These are phyloP conservation scores for Micractinium sp. DNA, from an alignment of 139 green algal genomes.

Conservation along the genomic window DNA sequence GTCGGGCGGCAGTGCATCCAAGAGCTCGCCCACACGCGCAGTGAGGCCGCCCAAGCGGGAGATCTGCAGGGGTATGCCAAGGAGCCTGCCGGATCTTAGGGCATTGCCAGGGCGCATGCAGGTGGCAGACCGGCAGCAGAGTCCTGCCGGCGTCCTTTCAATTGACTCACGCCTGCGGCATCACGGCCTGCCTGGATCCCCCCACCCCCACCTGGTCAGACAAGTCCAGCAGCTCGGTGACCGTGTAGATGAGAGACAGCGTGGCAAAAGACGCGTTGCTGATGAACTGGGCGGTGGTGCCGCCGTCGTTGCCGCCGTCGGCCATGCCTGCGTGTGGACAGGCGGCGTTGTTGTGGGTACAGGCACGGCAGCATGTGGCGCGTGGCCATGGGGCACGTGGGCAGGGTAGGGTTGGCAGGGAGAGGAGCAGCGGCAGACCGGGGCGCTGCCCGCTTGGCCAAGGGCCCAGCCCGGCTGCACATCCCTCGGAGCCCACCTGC, in stretches of 20 bases:
- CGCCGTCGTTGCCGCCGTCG: conserved; percentile 14
- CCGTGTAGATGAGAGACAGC: conserved; percentile 67
- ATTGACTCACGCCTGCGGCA: background rate
- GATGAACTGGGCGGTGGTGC: conserved; percentile 65
- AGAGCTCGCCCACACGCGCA: conserved; percentile 46
- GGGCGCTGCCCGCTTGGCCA: no score
- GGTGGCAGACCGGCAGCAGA: no score
- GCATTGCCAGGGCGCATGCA: no score
- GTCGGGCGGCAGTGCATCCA: conserved; percentile 29
- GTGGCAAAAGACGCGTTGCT: conserved; percentile 77
- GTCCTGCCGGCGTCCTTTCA: no score
- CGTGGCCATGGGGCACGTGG: background rate
- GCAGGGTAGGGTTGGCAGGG: background rate
- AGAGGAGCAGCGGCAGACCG: no score
- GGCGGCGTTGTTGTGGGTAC: background rate
- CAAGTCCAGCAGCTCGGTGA: conserved; percentile 69
- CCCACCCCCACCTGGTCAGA: conserved; percentile 15
- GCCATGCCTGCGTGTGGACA: background rate
- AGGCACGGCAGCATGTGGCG: background rate
- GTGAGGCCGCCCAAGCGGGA: conserved; percentile 41
- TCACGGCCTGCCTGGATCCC: background rate
- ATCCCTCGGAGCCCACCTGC: background rate
- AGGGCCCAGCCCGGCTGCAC: no score
- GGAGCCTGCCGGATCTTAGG: no score
- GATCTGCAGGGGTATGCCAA: conserved; percentile 17